Base-by-base conservation (phyloP, 257 asterid species). In the Nicotiana undulata region DNA sequence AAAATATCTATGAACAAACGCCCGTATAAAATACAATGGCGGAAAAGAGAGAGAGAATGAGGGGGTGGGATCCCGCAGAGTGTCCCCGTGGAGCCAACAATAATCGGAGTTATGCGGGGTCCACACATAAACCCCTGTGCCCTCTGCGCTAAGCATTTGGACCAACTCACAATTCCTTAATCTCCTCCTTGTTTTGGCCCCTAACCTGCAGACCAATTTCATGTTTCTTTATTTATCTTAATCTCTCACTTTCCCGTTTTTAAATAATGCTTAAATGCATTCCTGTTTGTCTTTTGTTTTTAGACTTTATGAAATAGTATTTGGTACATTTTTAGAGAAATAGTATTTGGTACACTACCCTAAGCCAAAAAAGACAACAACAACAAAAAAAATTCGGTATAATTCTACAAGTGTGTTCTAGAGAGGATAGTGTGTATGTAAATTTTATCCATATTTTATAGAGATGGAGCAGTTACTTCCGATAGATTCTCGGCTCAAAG, bases 51-150 rank as follows among this genome's bases (percentile, higher is more conserved):
- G 22, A 6, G 26, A 2, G 61, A 29, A 3, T 29, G 76, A 5
- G 22, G 18, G 79, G 40, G 22, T 18, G 79, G 89, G 81, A 3
- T 80, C 89, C 83, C 24, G 29, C 37, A 1, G 9, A 16, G 4
- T 79, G 89, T 81, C 85, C 76, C 87, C 90, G 67, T 75, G 56
- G 75, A 82, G 66, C 61, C 61, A 86, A 84, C 91, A 88, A 5
- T 22, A 18, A 79, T 74, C 16, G 75, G 26, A 26, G 55, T n/a
- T n/a, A 6, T n/a, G 84, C 81, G 86, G 92, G 91, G 81, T 18
- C 78, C 89, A 78, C 29, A 5, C 17, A 68, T 58, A 49, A 46
- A 44, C 26, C 32, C n/a, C 53, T 82, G 93, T 80, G 70, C 82
- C 87, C 85, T 77, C 28, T 53, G 76, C 11, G 40, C 63, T 75